phyloP scores from a whole-genome alignment of 2,329 filamentous ascomycete genomes.

The Diaporthe caulivora region DNA sequence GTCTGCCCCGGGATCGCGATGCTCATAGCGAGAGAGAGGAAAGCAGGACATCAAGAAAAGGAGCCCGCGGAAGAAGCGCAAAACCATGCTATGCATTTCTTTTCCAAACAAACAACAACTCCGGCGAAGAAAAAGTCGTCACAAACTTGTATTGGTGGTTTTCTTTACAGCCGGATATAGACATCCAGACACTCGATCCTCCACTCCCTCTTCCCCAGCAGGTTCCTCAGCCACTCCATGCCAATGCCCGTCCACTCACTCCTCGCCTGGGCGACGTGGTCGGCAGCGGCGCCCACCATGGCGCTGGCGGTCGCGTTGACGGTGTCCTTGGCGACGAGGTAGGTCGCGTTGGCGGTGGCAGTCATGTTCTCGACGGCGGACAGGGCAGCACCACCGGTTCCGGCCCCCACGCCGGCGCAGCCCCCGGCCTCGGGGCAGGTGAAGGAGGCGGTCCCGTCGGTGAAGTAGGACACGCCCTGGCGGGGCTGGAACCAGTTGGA shows the following conservation, averaged over 20 bases:
- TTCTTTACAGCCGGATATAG: constrained; percentile 76
- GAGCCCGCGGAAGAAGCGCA: neutral
- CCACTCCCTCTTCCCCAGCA: constrained; percentile 89
- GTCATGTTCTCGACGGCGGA: constrained; percentile 41
- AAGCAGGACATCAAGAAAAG: neutral
- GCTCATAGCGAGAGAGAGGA: neutral
- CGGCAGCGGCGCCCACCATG: constrained; percentile 75
- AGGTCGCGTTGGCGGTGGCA: constrained; percentile 60
- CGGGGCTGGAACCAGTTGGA: constrained; percentile 96
- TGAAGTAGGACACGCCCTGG: constrained; percentile 54
- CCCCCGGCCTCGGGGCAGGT: constrained; percentile 9
- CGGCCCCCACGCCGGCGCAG: constrained; percentile 43
- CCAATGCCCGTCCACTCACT: constrained; percentile 82
- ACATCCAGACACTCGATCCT: constrained; percentile 92
- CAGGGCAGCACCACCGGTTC: constrained; percentile 46
- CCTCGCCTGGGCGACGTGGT: constrained; percentile 67
- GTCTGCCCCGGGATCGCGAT: neutral
- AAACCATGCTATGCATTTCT: constrained; percentile 22
- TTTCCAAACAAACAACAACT: constrained; percentile 2
- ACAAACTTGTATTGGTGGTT: constrained; percentile 41
- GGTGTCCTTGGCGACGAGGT: constrained; percentile 58
- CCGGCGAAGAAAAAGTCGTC: neutral
- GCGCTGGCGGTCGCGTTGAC: constrained; percentile 79
- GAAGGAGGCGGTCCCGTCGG: constrained; percentile 42
- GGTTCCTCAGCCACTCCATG: constrained; percentile 85